Evolutionary conservation across 139 green algal species (phyloP).

Genomic region (Chlorella sp.): DNA sequence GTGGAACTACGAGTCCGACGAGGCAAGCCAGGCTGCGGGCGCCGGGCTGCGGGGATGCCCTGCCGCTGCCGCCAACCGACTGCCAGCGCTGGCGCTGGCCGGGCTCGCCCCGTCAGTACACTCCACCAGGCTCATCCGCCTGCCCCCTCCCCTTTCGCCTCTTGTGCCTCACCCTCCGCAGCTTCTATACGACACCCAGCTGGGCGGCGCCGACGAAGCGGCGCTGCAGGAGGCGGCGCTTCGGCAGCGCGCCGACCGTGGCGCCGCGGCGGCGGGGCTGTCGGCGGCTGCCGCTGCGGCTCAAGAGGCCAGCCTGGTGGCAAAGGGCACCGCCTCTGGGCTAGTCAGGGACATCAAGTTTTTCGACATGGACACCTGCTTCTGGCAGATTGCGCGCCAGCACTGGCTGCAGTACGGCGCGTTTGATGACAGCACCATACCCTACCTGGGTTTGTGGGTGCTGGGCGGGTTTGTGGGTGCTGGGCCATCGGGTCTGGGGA

Average conservation of each 20-base stretch:
- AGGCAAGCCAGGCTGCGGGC: constrained; percentile 46
- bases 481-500: background rate
- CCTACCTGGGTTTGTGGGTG: constrained; percentile 43
- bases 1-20: constrained; percentile 62
- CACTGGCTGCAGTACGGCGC: constrained; percentile 49
- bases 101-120: background rate
- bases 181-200: constrained; percentile 56
- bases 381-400: constrained; percentile 65
- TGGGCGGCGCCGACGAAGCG: constrained; percentile 55
- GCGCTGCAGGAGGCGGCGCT: constrained; percentile 63
- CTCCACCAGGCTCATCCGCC: too few relatives aligned
- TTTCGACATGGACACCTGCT: constrained; percentile 58
- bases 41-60: background rate
- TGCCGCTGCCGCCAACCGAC: background rate
- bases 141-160: background rate
- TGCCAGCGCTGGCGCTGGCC: background rate
- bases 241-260: constrained; percentile 56
- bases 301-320: constrained; percentile 30
- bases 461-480: background rate
- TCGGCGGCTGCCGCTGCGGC: constrained; percentile 10
- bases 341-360: constrained; percentile 61
- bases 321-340: constrained; percentile 56
- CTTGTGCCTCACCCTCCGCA: background rate
- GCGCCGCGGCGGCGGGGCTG: constrained; percentile 1
- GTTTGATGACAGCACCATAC: constrained; percentile 37